Conservation (phyloP, 805 yeast species). For the Wilhelminamyces savonicus region DNA sequence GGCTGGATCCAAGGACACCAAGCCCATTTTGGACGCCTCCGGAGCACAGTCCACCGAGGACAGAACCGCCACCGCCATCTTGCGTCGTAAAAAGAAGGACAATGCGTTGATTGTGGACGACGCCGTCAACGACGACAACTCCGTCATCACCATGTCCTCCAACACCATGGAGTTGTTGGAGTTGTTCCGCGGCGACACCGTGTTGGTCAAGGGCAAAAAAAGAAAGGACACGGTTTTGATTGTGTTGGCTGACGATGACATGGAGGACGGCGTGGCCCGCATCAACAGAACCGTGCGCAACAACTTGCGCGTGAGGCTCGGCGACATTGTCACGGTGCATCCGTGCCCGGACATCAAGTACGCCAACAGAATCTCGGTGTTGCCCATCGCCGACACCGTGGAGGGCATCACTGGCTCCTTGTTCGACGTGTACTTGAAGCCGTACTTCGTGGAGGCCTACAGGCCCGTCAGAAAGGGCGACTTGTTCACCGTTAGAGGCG, state of each 20-base stretch:
- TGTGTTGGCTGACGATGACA: constrained; percentile 92
- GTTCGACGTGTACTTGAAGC: constrained; percentile 93
- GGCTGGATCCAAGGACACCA: constrained; percentile 31
- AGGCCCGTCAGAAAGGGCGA: constrained; percentile 98
- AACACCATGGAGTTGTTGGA: constrained; percentile 93
- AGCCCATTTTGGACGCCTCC: constrained; percentile 48
- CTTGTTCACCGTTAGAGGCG: constrained; percentile 93
- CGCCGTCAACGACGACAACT: constrained; percentile 95
- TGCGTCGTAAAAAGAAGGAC: constrained; percentile 96
- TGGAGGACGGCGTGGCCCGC: constrained; percentile 92
- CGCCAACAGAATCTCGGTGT: constrained; percentile 87
- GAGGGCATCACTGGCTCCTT: constrained; percentile 96
- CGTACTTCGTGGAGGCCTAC: constrained; percentile 97
- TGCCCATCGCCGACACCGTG: constrained; percentile 96
- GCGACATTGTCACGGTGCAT: constrained; percentile 85
- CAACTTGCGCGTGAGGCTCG: constrained; percentile 88
- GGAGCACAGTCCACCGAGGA: constrained; percentile 57
- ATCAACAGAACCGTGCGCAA: constrained; percentile 94
- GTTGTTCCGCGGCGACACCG: constrained; percentile 97
- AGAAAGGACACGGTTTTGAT: constrained; percentile 95
- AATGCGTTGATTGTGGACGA: constrained; percentile 94
- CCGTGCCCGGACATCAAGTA: constrained; percentile 98
- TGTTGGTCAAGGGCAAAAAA: constrained; percentile 94
- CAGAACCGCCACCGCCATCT: constrained; percentile 92
- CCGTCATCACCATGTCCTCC: constrained; percentile 91